Percentiles rank a stretch among this genome's conserved stretches.
These are phyloP conservation scores for Echium plantagineum DNA, from an alignment of 257 asterid species.

Conservation along the genomic window DNA sequence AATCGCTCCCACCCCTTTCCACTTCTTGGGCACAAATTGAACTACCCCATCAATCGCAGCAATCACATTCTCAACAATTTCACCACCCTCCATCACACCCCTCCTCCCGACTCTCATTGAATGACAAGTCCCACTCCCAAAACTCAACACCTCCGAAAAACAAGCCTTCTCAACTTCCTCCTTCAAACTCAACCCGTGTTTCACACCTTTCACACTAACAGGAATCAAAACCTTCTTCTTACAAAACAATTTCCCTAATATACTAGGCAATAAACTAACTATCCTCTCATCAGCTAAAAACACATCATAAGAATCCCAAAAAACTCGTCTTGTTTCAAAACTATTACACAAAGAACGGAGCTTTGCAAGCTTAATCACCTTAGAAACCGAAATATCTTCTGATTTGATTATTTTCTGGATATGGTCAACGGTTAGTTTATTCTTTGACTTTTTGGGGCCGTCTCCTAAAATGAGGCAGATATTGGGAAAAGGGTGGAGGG, in stretches of 20 bases:
- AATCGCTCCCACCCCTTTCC: constrained; percentile 57
- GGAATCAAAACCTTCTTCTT: constrained; percentile 59
- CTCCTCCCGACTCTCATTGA: constrained; percentile 50
- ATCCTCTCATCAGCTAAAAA: constrained; percentile 40
- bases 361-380: constrained; percentile 52
- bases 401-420: constrained; percentile 30
- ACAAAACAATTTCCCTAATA: constrained; percentile 67
- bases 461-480: constrained; percentile 67
- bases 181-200: constrained; percentile 34
- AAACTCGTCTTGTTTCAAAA: constrained; percentile 39
- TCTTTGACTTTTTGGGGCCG: constrained; percentile 19
- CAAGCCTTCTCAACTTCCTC: constrained; percentile 58
- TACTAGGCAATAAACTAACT: constrained; percentile 35
- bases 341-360: constrained; percentile 54
- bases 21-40: constrained; percentile 46
- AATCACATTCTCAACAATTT: constrained; percentile 56
- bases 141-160: constrained; percentile 42
- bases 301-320: constrained; percentile 43
- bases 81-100: constrained; percentile 27
- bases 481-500: constrained; percentile 26
- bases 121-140: constrained; percentile 69
- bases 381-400: constrained; percentile 24
- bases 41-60: constrained; percentile 42
- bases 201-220: constrained; percentile 25
- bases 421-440: constrained; percentile 36